Base-by-base conservation (phyloP, 83 land plant genomes). In the Diphasiastrum complanatum region DNA sequence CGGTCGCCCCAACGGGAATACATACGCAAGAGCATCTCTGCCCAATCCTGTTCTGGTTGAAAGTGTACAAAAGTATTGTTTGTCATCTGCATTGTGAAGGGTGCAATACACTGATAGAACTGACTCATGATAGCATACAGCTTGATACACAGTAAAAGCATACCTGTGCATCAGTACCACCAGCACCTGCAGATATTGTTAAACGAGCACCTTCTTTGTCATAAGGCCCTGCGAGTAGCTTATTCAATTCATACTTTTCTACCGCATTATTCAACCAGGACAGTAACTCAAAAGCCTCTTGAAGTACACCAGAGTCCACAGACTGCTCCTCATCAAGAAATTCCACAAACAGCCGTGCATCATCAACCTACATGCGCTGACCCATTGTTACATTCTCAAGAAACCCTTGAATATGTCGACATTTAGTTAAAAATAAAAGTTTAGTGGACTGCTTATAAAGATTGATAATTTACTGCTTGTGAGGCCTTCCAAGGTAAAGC, bases 41-140 rank as follows among this genome's bases (percentile, higher is more conserved):
- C 92, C 99, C 99, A 95, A 68, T 95, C 99, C 97, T 95, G 99
- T 80, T 66, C 97, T 91, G 97, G n/a, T n/a, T n/a, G n/a, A n/a
- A n/a, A n/a, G n/a, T 4, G 16, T 47, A 47, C 51, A 47, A 18
- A 47, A 18, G 51, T 24, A 8, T 8, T 18, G 5, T 18, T 8
- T 18, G n/a, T 18, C 23, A 16, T 5, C 51, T 8, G 18, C 51
- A 16, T 47, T 64, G 51, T 49, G 33, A 41, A 60, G 28, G 30
- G 19, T n/a, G 16, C 8, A 56, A 29, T 10, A 27, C 23, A 25
- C 16, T n/a, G 10, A 46, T 40, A 60, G 14, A 60, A 45, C 23
- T 4, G 14, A 5, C 8, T 41, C 63, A 60, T 16, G 22, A 60
- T 22, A 47, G 8, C 12, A 16, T 22, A n/a, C 18, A 11, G 12